Conservation (phyloP, 164 flowering plant genomes). For the Euptelea pleiosperma region DNA sequence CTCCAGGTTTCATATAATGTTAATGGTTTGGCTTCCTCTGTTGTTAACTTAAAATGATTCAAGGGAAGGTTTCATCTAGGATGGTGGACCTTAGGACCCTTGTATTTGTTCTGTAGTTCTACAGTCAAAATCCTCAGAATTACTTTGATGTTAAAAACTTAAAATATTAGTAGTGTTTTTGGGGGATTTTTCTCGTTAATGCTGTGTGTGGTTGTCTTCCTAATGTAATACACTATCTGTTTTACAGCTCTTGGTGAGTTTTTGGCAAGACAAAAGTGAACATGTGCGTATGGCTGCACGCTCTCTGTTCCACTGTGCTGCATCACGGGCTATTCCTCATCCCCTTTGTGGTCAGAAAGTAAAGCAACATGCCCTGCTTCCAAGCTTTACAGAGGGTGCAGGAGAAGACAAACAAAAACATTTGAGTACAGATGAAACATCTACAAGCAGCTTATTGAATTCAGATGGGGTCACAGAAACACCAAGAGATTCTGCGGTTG, state of each 20-base stretch:
- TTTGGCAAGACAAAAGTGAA: slow-evolving; percentile 94
- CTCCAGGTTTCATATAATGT: slow-evolving; percentile 61
- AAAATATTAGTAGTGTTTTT: not conserved
- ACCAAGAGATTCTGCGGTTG: slow-evolving; percentile 30
- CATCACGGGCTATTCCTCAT: slow-evolving; percentile 87
- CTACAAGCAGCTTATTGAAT: slow-evolving; percentile 12
- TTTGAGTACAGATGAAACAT: slow-evolving; percentile 19
- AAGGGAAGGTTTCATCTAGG: not conserved
- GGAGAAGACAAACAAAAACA: slow-evolving; percentile 20
- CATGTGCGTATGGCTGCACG: slow-evolving; percentile 99
- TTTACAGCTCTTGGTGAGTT: slow-evolving; percentile 83
- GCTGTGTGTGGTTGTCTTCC: not conserved
- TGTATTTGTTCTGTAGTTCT: not conserved
- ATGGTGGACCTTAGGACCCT: not conserved
- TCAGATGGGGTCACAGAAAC: slow-evolving; percentile 23
- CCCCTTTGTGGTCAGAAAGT: slow-evolving; percentile 50
- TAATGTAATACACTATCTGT: slow-evolving; percentile 4
- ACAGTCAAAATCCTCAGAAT: not conserved
- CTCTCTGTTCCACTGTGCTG: slow-evolving; percentile 95
- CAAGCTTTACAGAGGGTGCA: slow-evolving; percentile 19
- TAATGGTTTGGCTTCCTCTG: slow-evolving; percentile 8
- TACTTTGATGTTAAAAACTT: not conserved
- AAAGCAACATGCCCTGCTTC: slow-evolving; percentile 22
- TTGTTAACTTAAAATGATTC: not conserved
- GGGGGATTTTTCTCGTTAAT: not conserved